A percentile compares a stretch with the other conserved stretches of the same genome.
Evolutionary conservation across 257 asterid species (phyloP).

Genomic region (Solanum infundibuliforme): DNA sequence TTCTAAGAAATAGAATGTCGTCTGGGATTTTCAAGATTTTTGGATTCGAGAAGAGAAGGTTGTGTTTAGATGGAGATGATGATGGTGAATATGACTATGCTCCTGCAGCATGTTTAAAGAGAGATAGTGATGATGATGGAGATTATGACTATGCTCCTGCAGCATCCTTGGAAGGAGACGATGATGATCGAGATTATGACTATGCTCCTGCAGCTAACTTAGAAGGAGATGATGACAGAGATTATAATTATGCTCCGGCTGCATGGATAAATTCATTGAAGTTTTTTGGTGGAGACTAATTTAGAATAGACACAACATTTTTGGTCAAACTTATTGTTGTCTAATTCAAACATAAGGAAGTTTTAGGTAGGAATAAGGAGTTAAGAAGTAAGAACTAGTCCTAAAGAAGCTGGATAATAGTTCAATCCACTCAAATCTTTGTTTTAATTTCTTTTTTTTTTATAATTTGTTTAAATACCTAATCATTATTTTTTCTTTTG

Average conservation of each 20-base stretch:
- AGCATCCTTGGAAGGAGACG: not conserved
- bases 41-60: not conserved
- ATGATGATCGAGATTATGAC: not conserved
- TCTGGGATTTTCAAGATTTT: not conserved
- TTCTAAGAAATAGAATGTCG: not conserved
- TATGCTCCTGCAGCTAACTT: not conserved
- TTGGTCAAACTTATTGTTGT: not conserved
- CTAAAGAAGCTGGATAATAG: too few species aligned
- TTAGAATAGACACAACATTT: not conserved
- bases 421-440: too few species aligned
- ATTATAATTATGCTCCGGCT: not conserved
- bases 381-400: not conserved
- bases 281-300: not conserved
- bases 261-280: not conserved
- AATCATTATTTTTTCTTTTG: too few species aligned
- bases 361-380: not conserved
- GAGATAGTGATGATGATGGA: not conserved
- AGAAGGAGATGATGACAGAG: not conserved
- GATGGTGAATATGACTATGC: not conserved
- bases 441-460: too few species aligned
- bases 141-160: slow-evolving; percentile 1
- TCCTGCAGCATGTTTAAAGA: not conserved
- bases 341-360: not conserved
- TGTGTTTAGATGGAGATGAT: not conserved
- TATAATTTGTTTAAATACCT: too few species aligned